A percentile compares a stretch with the other conserved stretches of the same genome.
Evolutionary conservation across 1,139 yeast genomes (phyloP).

Genomic region (Taphrina pruni): DNA sequence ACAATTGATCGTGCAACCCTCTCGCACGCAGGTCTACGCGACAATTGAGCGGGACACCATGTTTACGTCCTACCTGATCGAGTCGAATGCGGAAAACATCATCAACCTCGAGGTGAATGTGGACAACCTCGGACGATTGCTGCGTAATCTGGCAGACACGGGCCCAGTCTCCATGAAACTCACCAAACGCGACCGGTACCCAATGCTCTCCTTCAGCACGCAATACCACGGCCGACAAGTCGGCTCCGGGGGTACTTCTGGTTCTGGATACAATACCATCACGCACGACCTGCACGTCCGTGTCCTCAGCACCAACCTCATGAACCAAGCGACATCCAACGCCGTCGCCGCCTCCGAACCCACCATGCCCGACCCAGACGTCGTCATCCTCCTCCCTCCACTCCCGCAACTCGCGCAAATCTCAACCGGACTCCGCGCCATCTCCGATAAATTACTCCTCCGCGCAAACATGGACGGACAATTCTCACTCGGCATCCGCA

Average conservation of each 20-base stretch:
- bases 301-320: constrained; percentile 37
- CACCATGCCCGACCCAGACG: constrained; percentile 47
- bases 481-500: constrained; percentile 48
- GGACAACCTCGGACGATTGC: constrained; percentile 40
- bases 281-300: constrained; percentile 43
- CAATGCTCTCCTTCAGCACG: constrained; percentile 43
- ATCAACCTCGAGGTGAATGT: constrained; percentile 43
- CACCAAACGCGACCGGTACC: constrained; percentile 42
- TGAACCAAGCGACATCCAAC: no score
- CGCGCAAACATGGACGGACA: constrained; percentile 48
- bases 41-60: constrained; percentile 29
- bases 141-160: constrained; percentile 38
- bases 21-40: constrained; percentile 44
- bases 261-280: constrained; percentile 27
- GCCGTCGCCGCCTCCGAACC: constrained; percentile 47
- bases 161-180: constrained; percentile 42
- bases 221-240: constrained; percentile 40
- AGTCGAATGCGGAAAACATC: constrained; percentile 43
- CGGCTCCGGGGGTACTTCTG: constrained; percentile 3
- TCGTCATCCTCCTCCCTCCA: constrained; percentile 46
- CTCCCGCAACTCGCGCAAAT: constrained; percentile 47
- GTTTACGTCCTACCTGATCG: constrained; percentile 37
- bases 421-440: constrained; percentile 48
- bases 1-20: constrained; percentile 43
- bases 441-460: constrained; percentile 48